phyloP scores from a whole-genome alignment of 2,329 filamentous ascomycete genomes.

The Phaeosphaeria sp. region DNA sequence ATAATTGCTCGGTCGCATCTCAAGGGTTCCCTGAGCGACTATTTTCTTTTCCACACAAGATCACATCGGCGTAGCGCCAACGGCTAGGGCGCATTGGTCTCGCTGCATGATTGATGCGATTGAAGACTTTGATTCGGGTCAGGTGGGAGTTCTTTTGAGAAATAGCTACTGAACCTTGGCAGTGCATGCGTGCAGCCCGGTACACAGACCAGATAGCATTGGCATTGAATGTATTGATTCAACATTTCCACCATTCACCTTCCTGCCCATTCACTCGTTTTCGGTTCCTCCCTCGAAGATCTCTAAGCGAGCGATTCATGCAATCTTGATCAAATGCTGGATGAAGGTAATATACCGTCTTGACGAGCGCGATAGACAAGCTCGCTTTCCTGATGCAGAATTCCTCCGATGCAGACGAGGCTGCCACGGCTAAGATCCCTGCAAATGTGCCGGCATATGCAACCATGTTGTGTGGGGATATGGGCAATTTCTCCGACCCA shows the following conservation, averaged over 20 bases:
- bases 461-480: slow-evolving; percentile 1
- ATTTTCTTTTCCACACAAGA: not conserved
- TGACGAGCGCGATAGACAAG: not conserved
- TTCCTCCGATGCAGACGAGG: slow-evolving; percentile 2
- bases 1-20: slow-evolving; percentile 18
- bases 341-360: not conserved
- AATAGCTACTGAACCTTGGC: not conserved
- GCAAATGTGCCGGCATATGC: slow-evolving; percentile 1
- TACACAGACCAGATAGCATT: not conserved
- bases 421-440: not conserved
- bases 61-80: not conserved
- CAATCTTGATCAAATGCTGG: not conserved
- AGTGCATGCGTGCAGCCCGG: not conserved
- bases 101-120: slow-evolving; percentile 5
- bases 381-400: slow-evolving; percentile 1
- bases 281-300: not conserved
- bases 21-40: not conserved
- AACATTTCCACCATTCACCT: not conserved
- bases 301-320: not conserved
- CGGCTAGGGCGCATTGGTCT: not conserved
- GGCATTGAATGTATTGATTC: not conserved
- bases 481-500: not conserved
- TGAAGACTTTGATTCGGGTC: slow-evolving; percentile 4
- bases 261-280: not conserved
- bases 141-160: not conserved